These are phyloP conservation scores for Amaranthus tricolor DNA, from an alignment of 179 eudicot species.

Conservation along the genomic window DNA sequence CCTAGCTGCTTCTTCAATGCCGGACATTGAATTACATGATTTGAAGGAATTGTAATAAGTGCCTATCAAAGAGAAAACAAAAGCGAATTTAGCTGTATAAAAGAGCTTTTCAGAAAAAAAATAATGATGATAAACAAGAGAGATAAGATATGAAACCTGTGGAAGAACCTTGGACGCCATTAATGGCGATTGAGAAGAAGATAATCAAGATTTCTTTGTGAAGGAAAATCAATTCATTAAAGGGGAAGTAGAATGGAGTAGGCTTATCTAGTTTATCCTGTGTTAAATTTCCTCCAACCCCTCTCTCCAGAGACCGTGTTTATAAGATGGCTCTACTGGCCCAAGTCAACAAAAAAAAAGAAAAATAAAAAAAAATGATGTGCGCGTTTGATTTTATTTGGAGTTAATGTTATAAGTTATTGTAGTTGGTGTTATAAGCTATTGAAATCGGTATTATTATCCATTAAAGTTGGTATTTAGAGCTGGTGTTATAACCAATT, in stretches of 20 bases:
- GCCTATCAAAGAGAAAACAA: conserved; percentile 31
- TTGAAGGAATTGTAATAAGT: conserved; percentile 30
- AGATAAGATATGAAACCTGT: not conserved
- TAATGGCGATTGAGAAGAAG: conserved; percentile 9
- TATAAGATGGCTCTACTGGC: too few species aligned
- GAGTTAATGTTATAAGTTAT: too few species aligned
- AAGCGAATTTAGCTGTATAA: not conserved
- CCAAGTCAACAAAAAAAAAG: too few species aligned
- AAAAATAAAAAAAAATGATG: too few species aligned
- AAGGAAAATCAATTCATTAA: not conserved
- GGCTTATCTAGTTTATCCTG: conserved; percentile 4
- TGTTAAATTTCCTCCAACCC: too few species aligned
- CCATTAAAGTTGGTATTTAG: too few species aligned
- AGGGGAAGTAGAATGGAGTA: not conserved
- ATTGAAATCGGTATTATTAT: too few species aligned
- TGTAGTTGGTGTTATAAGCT: too few species aligned
- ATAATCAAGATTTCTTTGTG: not conserved
- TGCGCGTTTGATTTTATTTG: too few species aligned
- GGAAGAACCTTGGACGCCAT: conserved; percentile 34
- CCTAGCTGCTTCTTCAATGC: conserved; percentile 35
- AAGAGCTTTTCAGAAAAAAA: not conserved
- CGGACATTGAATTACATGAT: conserved; percentile 31
- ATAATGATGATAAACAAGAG: not conserved
- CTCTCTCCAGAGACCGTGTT: too few species aligned
- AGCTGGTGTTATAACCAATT: too few species aligned